These are phyloP conservation scores for Paratinospora sagittata DNA, from an alignment of 164 flowering plant species.

Conservation along the genomic window DNA sequence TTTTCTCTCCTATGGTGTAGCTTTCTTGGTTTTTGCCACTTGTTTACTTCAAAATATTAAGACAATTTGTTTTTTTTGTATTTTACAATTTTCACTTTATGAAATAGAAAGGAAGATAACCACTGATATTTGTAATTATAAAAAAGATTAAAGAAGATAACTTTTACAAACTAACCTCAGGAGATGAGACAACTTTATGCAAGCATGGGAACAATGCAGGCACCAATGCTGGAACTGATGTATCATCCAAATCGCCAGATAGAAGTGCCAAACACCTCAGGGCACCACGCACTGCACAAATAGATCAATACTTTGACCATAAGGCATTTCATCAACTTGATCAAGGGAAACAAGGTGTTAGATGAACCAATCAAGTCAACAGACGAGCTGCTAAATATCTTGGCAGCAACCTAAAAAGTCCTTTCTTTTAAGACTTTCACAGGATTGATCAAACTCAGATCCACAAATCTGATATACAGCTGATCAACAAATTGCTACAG, in stretches of 20 bases:
- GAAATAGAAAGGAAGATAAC: neutral
- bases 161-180: constrained; percentile 49
- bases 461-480: neutral
- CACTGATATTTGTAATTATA: neutral
- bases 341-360: neutral
- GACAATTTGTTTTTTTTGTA: neutral
- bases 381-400: neutral
- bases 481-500: neutral
- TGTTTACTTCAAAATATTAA: too few species aligned
- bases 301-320: neutral
- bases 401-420: neutral
- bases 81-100: neutral
- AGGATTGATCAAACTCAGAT: neutral
- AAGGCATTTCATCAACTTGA: neutral
- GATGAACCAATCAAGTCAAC: neutral
- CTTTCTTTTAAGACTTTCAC: neutral
- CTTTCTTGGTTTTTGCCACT: too few species aligned
- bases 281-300: constrained; percentile 73
- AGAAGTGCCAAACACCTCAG: constrained; percentile 80
- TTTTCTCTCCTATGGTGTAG: too few species aligned
- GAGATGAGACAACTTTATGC: constrained; percentile 64
- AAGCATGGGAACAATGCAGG: constrained; percentile 81
- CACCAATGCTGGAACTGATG: constrained; percentile 60
- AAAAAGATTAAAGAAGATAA: neutral
- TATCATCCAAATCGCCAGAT: constrained; percentile 81